Conservation (phyloP, 441 rosid genomes). For the Euphorbia schlechtendalii region DNA sequence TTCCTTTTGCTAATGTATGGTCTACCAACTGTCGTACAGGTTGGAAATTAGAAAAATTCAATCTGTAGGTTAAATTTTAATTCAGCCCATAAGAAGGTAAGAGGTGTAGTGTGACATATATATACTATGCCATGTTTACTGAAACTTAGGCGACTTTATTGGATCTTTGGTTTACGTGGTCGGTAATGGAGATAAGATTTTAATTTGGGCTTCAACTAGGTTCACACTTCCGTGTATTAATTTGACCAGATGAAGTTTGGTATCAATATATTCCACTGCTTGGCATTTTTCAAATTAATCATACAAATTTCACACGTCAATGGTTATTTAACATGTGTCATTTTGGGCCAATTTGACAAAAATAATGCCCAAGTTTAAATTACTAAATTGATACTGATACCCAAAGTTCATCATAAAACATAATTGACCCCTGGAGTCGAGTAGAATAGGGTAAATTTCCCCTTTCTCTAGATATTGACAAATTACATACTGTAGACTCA, state of each 20-base stretch:
- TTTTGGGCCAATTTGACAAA: background rate
- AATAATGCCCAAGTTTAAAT: background rate
- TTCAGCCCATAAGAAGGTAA: background rate
- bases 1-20: background rate
- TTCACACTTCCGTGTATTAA: background rate
- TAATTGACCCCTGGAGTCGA: background rate
- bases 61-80: background rate
- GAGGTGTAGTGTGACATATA: background rate
- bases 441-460: background rate
- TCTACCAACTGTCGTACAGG: background rate
- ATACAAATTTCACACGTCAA: background rate
- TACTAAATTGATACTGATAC: background rate
- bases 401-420: background rate
- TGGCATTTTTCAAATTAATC: background rate
- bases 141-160: background rate
- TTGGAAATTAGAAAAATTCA: background rate
- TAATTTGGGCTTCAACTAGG: background rate
- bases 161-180: background rate
- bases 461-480: background rate
- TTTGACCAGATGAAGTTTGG: background rate
- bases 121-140: background rate
- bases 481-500: background rate
- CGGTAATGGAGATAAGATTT: background rate
- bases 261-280: background rate
- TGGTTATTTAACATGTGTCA: background rate